These are phyloP conservation scores for Cerrena zonata DNA, from an alignment of 1,284 basidiomycete genomes.

Conservation along the genomic window DNA sequence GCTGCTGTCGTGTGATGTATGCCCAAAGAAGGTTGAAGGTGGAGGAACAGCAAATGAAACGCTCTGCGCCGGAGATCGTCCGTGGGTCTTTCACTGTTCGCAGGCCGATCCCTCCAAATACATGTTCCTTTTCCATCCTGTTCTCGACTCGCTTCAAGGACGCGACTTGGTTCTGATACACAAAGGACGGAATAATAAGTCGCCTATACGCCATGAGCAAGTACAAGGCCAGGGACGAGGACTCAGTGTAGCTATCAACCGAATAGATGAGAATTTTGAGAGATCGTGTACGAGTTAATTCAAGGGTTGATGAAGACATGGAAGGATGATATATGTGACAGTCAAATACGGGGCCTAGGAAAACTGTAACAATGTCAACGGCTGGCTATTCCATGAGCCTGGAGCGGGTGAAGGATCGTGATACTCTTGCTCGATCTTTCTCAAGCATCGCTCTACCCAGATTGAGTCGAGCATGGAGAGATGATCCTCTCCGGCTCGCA, in stretches of 20 bases:
- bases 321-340: conserved; percentile 8
- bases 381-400: conserved; percentile 10
- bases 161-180: conserved; percentile 78
- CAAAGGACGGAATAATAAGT: conserved; percentile 82
- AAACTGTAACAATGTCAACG: neutral
- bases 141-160: conserved; percentile 74
- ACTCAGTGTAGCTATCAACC: conserved; percentile 86
- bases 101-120: neutral
- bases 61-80: conserved; percentile 2
- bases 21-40: neutral
- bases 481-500: conserved; percentile 69
- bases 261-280: conserved; percentile 70
- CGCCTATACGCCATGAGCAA: conserved; percentile 81
- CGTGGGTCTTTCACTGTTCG: neutral
- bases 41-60: conserved; percentile 38
- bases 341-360: neutral
- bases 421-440: conserved; percentile 4
- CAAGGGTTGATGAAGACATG: conserved; percentile 14
- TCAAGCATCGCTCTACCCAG: conserved; percentile 46
- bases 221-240: conserved; percentile 82
- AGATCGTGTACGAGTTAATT: conserved; percentile 40
- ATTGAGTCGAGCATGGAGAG: conserved; percentile 54
- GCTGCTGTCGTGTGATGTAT: neutral
- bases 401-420: neutral
- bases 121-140: conserved; percentile 41